Percentiles rank a stretch among this genome's conserved stretches.
These are phyloP conservation scores for Ceratobasidium sp. DNA, from an alignment of 1,284 basidiomycete genomes.

Conservation along the genomic window DNA sequence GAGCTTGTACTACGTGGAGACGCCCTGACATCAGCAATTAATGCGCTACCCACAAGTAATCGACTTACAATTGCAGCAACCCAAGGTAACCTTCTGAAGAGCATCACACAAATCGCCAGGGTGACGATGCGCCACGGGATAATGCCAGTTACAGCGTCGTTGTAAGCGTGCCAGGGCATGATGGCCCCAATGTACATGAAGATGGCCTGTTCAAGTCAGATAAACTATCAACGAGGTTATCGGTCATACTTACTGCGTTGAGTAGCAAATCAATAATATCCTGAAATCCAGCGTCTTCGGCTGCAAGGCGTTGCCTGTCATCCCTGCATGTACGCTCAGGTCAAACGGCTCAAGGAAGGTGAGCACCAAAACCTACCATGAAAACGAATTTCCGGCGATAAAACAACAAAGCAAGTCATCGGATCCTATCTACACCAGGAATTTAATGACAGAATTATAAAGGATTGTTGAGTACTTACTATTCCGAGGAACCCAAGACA, in stretches of 20 bases:
- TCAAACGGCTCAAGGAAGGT: not conserved
- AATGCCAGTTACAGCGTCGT: constrained; percentile 19
- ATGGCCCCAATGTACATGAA: constrained; percentile 42
- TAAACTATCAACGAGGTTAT: not conserved
- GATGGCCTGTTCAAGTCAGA: constrained; percentile 13
- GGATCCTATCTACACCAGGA: constrained; percentile 24
- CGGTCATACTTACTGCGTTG: constrained; percentile 13
- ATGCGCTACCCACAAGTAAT: not conserved
- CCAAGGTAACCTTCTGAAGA: constrained; percentile 30
- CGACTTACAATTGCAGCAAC: constrained; percentile 21
- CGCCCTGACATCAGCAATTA: not conserved
- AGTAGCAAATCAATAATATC: constrained; percentile 36
- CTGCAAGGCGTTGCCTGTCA: constrained; percentile 34
- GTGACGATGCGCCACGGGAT: constrained; percentile 27
- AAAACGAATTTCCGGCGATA: constrained; percentile 42
- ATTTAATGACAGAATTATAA: not conserved
- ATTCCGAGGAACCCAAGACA: constrained; percentile 35
- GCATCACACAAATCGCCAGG: constrained; percentile 27
- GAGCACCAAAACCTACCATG: constrained; percentile 6
- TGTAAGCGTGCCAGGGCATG: constrained; percentile 40
- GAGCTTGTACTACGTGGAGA: constrained; percentile 23
- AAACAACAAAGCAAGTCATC: constrained; percentile 39
- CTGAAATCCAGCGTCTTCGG: constrained; percentile 33
- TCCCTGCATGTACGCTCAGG: not conserved
- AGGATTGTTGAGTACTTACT: not conserved